A percentile compares a stretch with the other conserved stretches of the same genome.
These are phyloP conservation scores for Setaria viridis DNA, from an alignment of 202 grass and related monocot genomes.

Conservation along the genomic window DNA sequence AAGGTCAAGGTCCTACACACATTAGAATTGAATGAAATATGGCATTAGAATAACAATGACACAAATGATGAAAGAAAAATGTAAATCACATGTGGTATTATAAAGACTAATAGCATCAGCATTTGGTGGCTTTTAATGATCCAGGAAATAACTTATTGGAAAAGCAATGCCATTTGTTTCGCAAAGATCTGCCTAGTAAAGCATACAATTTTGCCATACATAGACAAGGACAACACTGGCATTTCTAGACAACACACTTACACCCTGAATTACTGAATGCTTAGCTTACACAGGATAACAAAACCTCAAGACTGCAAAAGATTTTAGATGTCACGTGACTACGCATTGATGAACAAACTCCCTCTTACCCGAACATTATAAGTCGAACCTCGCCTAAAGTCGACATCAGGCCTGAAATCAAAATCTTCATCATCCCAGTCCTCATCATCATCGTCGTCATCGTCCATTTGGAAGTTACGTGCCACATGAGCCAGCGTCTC, in stretches of 20 bases:
- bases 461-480: slow-evolving; percentile 34
- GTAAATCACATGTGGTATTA: background rate
- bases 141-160: background rate
- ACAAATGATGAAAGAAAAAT: slow-evolving; percentile 9
- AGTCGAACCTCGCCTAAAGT: slow-evolving; percentile 50
- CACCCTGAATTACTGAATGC: background rate
- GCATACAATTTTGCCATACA: background rate
- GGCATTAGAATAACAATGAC: slow-evolving; percentile 10
- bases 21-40: slow-evolving; percentile 35
- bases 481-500: slow-evolving; percentile 49
- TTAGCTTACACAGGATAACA: background rate
- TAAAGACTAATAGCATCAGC: background rate
- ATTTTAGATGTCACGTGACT: slow-evolving; percentile 16
- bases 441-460: slow-evolving; percentile 36
- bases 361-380: slow-evolving; percentile 67
- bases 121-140: background rate
- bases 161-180: slow-evolving; percentile 14
- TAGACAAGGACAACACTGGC: background rate
- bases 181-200: slow-evolving; percentile 35
- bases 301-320: background rate
- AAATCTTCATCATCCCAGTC: slow-evolving; percentile 53
- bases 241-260: slow-evolving; percentile 1
- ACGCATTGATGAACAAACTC: background rate
- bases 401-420: slow-evolving; percentile 71
- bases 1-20: slow-evolving; percentile 84